Percentiles rank a stretch among this genome's conserved stretches.
Conservation (phyloP, 139 green algal genomes). For the Auxenochlorella pyrenoidosa region DNA sequence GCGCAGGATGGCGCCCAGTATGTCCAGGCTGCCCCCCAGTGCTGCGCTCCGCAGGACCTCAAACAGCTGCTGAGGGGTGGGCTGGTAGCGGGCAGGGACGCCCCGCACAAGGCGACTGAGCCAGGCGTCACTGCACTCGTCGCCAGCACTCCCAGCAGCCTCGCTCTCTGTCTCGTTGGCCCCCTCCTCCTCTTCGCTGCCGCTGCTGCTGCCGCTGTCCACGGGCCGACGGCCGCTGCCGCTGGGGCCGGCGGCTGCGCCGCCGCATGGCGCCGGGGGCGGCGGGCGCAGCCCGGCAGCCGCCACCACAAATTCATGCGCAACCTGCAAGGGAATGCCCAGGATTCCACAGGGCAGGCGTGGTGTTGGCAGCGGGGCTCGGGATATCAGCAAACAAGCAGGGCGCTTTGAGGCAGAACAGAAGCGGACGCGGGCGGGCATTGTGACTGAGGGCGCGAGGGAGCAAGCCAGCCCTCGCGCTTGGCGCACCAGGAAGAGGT, state of each 20-base stretch:
- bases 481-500: background rate
- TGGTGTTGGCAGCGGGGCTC: no score
- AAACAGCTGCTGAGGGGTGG: background rate
- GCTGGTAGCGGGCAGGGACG: background rate
- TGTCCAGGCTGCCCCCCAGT: background rate
- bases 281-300: background rate
- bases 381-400: no score
- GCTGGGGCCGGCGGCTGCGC: background rate
- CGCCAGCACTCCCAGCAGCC: background rate
- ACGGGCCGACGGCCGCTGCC: background rate
- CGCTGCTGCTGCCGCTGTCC: constrained; percentile 4
- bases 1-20: background rate
- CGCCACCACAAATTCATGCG: background rate
- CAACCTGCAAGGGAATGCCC: background rate
- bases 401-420: no score
- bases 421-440: no score
- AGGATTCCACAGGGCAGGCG: no score
- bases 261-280: background rate
- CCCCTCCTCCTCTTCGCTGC: background rate
- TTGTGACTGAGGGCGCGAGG: no score
- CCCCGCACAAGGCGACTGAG: background rate
- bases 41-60: background rate
- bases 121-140: background rate
- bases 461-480: no score
- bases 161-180: background rate